phyloP scores from a whole-genome alignment of 129 eudicot species.

The Escallonia rubra region DNA sequence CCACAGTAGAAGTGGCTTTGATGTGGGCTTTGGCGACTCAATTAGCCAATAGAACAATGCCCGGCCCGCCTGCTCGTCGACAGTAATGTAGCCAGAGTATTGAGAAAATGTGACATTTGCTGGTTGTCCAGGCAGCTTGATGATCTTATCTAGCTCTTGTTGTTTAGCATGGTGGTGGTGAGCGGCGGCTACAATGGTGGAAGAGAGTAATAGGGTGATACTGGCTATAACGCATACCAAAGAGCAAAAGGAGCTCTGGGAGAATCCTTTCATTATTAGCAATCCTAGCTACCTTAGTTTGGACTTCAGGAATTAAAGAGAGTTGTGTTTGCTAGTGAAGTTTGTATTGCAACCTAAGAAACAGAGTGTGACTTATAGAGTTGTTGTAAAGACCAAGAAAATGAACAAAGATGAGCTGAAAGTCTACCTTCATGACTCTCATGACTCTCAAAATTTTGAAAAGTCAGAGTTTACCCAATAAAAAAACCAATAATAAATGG shows the following conservation, averaged over 20 bases:
- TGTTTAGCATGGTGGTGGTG: conserved; percentile 26
- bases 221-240: conserved; percentile 17
- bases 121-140: conserved; percentile 57
- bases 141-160: conserved; percentile 41
- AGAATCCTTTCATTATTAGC: conserved; percentile 35
- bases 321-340: conserved; percentile 2
- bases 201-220: conserved; percentile 21
- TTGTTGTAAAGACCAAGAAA: too few relatives aligned
- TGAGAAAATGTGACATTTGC: conserved; percentile 41
- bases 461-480: too few relatives aligned
- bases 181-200: conserved; percentile 18
- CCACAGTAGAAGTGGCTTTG: conserved; percentile 69
- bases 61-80: conserved; percentile 44
- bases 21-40: conserved; percentile 39
- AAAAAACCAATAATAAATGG: too few relatives aligned
- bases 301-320: conserved; percentile 26
- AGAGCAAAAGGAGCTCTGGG: conserved; percentile 6
- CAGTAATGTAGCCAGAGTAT: conserved; percentile 58
- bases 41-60: conserved; percentile 64
- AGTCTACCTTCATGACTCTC: too few relatives aligned
- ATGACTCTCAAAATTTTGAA: too few relatives aligned
- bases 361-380: conserved; percentile 2
- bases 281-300: conserved; percentile 22
- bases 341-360: conserved; percentile 16
- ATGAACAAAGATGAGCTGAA: too few relatives aligned